Percentiles rank a stretch among this genome's conserved stretches.
Conservation (phyloP, 352 stramenopile genomes). For the Pythium myriotylum region DNA sequence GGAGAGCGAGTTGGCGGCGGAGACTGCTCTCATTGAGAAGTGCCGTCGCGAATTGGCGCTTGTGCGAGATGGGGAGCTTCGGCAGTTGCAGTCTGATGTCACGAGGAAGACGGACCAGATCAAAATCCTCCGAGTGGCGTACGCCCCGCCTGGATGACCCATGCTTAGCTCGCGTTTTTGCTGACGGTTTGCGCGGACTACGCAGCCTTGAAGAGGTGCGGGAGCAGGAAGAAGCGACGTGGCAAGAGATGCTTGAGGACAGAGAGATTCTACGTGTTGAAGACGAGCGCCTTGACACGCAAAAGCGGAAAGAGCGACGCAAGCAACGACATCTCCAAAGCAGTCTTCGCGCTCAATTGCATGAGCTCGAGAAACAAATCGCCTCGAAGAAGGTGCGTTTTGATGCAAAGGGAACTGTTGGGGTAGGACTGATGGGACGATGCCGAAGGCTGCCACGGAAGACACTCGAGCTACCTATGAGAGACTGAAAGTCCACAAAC, state of each 20-base stretch:
- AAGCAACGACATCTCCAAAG: background rate
- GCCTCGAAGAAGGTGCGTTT: slow-evolving; percentile 6
- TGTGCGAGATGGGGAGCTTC: background rate
- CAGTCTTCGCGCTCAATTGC: background rate
- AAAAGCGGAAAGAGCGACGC: background rate
- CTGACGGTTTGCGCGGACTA: background rate
- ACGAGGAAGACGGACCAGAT: background rate
- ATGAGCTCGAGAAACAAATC: background rate
- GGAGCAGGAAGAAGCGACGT: background rate
- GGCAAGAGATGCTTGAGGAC: slow-evolving; percentile 17
- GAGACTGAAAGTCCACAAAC: slow-evolving; percentile 8
- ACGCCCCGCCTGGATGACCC: background rate
- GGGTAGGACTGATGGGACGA: background rate
- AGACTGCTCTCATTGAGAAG: background rate
- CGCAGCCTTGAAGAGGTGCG: slow-evolving; percentile 1
- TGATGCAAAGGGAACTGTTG: background rate
- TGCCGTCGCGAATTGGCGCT: background rate
- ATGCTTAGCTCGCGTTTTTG: background rate
- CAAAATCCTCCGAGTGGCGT: slow-evolving; percentile 6
- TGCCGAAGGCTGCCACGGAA: background rate
- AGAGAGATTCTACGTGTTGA: background rate
- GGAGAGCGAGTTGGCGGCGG: slow-evolving; percentile 3
- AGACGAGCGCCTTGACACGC: background rate
- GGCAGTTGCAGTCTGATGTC: background rate
- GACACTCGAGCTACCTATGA: background rate